phyloP scores from a whole-genome alignment of 441 rosid species.

The Aquilaria agallochum region DNA sequence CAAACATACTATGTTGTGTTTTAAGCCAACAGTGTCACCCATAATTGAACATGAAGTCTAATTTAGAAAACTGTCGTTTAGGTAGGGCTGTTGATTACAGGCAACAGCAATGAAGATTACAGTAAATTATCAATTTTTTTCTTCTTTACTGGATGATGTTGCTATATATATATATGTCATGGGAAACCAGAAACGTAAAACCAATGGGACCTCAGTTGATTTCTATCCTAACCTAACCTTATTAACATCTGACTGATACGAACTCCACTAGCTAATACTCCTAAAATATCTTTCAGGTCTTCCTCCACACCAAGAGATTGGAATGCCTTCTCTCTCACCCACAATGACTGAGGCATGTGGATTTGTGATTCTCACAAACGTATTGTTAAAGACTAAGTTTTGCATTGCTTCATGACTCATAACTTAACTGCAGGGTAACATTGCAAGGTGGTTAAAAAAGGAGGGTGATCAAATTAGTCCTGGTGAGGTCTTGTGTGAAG shows the following conservation, averaged over 20 bases:
- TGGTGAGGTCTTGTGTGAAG: constrained; percentile 99
- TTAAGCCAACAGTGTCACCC: too few species aligned
- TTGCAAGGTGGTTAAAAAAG: constrained; percentile 96
- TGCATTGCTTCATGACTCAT: constrained; percentile 16
- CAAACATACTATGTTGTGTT: too few species aligned
- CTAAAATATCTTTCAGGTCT: constrained; percentile 52
- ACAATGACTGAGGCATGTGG: constrained; percentile 89
- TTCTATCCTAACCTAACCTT: background rate
- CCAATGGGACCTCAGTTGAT: constrained; percentile 1
- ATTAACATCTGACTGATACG: background rate
- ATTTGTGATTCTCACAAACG: constrained; percentile 13
- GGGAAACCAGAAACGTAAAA: constrained; percentile 4
- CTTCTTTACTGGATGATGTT: too few species aligned
- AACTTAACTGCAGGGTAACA: constrained; percentile 69
- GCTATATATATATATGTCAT: too few species aligned
- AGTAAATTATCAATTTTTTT: too few species aligned
- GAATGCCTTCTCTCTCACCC: constrained; percentile 99
- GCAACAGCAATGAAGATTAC: background rate
- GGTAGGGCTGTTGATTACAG: background rate
- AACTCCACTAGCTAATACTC: constrained; percentile 14
- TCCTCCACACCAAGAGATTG: constrained; percentile 95
- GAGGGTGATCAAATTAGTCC: constrained; percentile 91
- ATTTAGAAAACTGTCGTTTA: too few species aligned
- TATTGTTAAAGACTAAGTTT: constrained; percentile 4
- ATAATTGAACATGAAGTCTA: too few species aligned